phyloP scores from a whole-genome alignment of 2,329 filamentous ascomycete species.

The Cordyceps pruinosa region DNA sequence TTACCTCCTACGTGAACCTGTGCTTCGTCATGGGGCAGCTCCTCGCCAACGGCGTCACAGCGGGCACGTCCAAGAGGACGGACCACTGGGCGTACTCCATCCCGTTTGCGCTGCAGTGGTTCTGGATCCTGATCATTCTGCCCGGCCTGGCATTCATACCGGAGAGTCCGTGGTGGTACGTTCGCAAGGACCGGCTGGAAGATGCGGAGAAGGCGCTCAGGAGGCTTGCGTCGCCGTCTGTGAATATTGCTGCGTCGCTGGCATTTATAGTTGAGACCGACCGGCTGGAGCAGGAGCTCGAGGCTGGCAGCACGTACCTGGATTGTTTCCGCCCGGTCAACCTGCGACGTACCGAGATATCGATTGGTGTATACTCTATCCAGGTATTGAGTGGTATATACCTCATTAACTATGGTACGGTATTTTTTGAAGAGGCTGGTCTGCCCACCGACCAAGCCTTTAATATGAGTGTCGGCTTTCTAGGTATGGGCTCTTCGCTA shows the following conservation, averaged over 20 bases:
- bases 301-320: constrained; percentile 34
- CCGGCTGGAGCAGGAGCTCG: constrained; percentile 34
- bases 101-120: constrained; percentile 30
- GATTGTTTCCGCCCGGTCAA: constrained; percentile 43
- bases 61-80: constrained; percentile 9
- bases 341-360: constrained; percentile 38
- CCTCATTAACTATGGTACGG: constrained; percentile 51
- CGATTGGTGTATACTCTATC: constrained; percentile 53
- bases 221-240: constrained; percentile 7
- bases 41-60: constrained; percentile 18
- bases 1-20: constrained; percentile 37
- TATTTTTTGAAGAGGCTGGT: constrained; percentile 36
- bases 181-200: constrained; percentile 27
- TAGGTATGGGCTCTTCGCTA: background rate
- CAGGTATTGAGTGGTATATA: constrained; percentile 57
- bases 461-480: constrained; percentile 21
- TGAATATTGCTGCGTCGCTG: constrained; percentile 14
- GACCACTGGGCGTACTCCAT: constrained; percentile 31
- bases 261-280: constrained; percentile 27
- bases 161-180: constrained; percentile 31
- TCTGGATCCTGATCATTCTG: constrained; percentile 23
- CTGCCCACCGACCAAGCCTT: constrained; percentile 28
- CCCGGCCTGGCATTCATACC: constrained; percentile 22
- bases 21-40: constrained; percentile 37
- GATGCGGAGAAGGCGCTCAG: constrained; percentile 14